Base-by-base conservation (phyloP, 805 yeast species). In the Candida fluviatilis region DNA sequence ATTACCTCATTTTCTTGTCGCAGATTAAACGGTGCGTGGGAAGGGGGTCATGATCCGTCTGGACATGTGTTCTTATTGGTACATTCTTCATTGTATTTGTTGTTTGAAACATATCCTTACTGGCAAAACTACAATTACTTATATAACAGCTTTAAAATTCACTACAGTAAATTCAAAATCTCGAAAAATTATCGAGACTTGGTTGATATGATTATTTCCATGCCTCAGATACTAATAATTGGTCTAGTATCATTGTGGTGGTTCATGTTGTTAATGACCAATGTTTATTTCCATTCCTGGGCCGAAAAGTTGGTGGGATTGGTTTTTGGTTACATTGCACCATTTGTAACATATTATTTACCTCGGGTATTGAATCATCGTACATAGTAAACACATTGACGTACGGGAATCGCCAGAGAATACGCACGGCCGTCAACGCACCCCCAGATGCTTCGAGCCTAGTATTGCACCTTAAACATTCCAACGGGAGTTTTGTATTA, bases 21-120 rank as follows among this genome's bases (percentile, higher is more conserved):
- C 16, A 46, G 47, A 29, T 41, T 65, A 75, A 93, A 56, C 60
- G 93, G 56, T 36, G 54, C 43, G 19, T 75, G 52, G 88, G 80
- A 36, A 83, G 98, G 96, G 0, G 99, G 99, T 0, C 96, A 88
- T 55, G 99, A 93, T 63, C 96, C 98, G 4, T 82, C 91, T 43
- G 99, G 99, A 0, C 99, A 93, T 55, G 82, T 87, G 1, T 93
- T 90, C 50, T 57, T 93, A 30, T 64, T 91, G 32, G 73, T 82
- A 4, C 84, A 82, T 41, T 71, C 86, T 6, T 74, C 82, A 21
- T 55, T 82, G 39, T 75, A 84, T 40, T 52, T 91, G 46, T 66
- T 84, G 52, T 78, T 78, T 39, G 96, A 90, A 54, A 54, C 77
- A 5, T 42, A 69, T 16, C 79, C 43, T 33, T 58, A 49, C 50